These are phyloP conservation scores for Quercus phellos DNA, from an alignment of 331 rosid species.

Conservation along the genomic window DNA sequence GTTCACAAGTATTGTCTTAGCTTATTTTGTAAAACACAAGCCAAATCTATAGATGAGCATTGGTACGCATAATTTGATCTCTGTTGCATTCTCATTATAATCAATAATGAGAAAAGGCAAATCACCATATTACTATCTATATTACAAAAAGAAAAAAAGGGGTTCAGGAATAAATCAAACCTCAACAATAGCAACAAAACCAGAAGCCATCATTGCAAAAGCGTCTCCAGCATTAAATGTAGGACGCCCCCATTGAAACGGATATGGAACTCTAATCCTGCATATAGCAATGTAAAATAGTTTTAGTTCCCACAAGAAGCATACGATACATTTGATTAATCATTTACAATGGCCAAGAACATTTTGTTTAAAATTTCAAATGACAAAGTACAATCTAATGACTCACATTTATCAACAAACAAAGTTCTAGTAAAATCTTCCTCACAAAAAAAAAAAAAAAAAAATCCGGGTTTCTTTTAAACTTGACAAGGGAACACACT, in stretches of 20 bases:
- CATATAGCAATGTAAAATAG: constrained; percentile 3
- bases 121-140: not conserved
- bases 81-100: not conserved
- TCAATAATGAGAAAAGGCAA: not conserved
- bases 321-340: not conserved
- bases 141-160: not conserved
- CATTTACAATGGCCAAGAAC: not conserved
- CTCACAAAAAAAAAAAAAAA: too few relatives aligned
- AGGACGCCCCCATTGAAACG: constrained; percentile 91
- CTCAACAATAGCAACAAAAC: constrained; percentile 79
- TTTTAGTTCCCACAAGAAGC: not conserved
- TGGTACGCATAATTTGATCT: not conserved
- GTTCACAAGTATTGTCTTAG: too few relatives aligned
- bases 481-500: not conserved
- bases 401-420: not conserved
- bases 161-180: constrained; percentile 21
- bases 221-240: constrained; percentile 64
- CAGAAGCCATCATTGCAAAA: constrained; percentile 69
- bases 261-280: constrained; percentile 92
- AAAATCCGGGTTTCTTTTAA: not conserved
- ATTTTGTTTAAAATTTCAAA: not conserved
- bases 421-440: not conserved
- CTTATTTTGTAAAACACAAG: too few relatives aligned
- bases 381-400: not conserved
- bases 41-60: not conserved